Percentiles rank a stretch among this genome's conserved stretches.
phyloP scores from a whole-genome alignment of 1,284 basidiomycete species.

The Cutaneotrichosporon dermatis region DNA sequence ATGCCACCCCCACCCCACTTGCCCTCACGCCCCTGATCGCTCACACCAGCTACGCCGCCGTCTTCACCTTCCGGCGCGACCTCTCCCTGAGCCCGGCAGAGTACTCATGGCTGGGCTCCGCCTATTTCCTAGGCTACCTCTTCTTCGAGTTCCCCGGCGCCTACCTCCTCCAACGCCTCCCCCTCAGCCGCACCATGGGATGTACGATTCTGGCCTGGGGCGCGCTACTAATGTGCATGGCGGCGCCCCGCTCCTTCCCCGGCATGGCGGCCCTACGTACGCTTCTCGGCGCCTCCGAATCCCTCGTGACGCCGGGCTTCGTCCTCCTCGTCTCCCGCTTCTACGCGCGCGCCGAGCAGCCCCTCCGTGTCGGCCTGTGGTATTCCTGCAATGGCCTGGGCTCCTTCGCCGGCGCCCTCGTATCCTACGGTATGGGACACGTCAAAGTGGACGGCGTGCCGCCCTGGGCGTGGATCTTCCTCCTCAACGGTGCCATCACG shows the following conservation, averaged over 20 bases:
- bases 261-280: slow-evolving; percentile 38
- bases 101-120: slow-evolving; percentile 33
- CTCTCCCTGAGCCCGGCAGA: slow-evolving; percentile 27
- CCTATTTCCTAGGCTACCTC: slow-evolving; percentile 31
- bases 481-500: slow-evolving; percentile 37
- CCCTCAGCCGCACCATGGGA: slow-evolving; percentile 32
- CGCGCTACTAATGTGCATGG: slow-evolving; percentile 37
- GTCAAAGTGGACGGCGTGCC: slow-evolving; percentile 22
- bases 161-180: slow-evolving; percentile 30
- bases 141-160: slow-evolving; percentile 36
- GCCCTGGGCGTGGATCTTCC: slow-evolving; percentile 39
- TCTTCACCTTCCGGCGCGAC: slow-evolving; percentile 40
- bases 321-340: slow-evolving; percentile 41
- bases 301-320: slow-evolving; percentile 45
- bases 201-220: slow-evolving; percentile 40
- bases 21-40: not conserved
- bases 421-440: slow-evolving; percentile 39
- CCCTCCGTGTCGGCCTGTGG: slow-evolving; percentile 36
- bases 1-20: not conserved
- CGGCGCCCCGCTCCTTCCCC: slow-evolving; percentile 35
- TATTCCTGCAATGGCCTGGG: slow-evolving; percentile 39
- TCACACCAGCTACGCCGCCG: slow-evolving; percentile 36
- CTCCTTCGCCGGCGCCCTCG: slow-evolving; percentile 31
- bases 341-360: slow-evolving; percentile 44
- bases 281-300: slow-evolving; percentile 41